Conservation (phyloP, 768 basidiomycete species). For the Trametes villosa region DNA sequence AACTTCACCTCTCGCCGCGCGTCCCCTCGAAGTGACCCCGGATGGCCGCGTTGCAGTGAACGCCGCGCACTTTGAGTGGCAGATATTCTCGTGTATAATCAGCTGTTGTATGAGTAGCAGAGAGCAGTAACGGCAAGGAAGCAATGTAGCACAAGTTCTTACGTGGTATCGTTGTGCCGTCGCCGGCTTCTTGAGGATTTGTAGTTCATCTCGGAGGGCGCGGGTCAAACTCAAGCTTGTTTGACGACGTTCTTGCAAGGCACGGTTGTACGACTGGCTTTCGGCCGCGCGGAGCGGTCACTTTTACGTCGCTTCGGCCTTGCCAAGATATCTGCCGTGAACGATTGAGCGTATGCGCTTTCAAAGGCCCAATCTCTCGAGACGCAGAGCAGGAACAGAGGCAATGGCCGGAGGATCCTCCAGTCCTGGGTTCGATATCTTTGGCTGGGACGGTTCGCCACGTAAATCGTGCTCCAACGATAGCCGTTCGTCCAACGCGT, state of each 20-base stretch:
- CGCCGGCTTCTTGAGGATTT: neutral
- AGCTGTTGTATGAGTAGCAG: neutral
- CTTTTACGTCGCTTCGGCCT: neutral
- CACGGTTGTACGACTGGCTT: neutral
- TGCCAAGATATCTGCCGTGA: no score
- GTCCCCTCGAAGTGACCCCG: neutral
- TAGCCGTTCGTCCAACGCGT: no score
- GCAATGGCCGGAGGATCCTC: no score
- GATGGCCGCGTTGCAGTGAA: neutral
- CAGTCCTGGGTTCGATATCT: no score
- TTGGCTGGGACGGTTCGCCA: no score
- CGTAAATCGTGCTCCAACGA: no score
- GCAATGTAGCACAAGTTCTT: neutral
- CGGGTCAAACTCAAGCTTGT: constrained; percentile 1
- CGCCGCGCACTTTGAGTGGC: neutral
- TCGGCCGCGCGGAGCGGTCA: neutral
- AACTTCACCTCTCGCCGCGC: neutral
- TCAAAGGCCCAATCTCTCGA: no score
- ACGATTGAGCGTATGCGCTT: no score
- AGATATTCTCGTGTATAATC: neutral
- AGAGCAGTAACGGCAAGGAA: neutral
- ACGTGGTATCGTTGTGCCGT: neutral
- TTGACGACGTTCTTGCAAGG: neutral
- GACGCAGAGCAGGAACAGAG: no score
- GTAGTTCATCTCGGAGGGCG: neutral